These are phyloP conservation scores for Hygrophoropsis aurantiaca DNA, from an alignment of 768 basidiomycete genomes.

Conservation along the genomic window DNA sequence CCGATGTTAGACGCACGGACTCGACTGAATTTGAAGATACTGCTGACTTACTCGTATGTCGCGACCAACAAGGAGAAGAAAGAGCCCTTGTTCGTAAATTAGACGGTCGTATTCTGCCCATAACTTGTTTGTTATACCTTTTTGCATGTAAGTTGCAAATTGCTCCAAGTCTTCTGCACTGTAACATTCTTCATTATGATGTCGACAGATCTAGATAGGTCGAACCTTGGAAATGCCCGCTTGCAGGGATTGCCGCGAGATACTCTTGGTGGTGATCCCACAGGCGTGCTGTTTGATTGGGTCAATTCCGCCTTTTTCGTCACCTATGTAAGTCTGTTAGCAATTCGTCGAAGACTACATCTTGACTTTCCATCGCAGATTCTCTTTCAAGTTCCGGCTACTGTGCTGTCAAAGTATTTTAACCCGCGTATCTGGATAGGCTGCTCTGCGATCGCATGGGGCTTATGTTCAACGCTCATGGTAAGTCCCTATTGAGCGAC, in stretches of 20 bases:
- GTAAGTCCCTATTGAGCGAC: conserved; percentile 28
- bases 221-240: conserved; percentile 70
- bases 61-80: conserved; percentile 34
- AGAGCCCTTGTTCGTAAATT: conserved; percentile 53
- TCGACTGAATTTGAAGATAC: no score
- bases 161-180: not conserved
- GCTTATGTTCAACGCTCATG: conserved; percentile 64
- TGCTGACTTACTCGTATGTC: no score
- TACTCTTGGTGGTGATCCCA: conserved; percentile 58
- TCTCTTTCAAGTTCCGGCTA: conserved; percentile 59
- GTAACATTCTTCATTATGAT: not conserved
- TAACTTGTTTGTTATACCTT: conserved; percentile 62
- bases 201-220: conserved; percentile 51
- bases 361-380: conserved; percentile 40
- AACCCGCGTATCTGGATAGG: conserved; percentile 63
- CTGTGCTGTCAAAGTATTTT: conserved; percentile 56
- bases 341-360: not conserved
- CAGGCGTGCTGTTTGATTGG: conserved; percentile 64
- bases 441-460: conserved; percentile 64
- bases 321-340: conserved; percentile 51
- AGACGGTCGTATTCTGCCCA: conserved; percentile 58
- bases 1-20: no score
- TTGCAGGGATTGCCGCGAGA: conserved; percentile 62
- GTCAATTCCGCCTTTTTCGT: conserved; percentile 70
- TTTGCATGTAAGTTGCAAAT: conserved; percentile 54